Conservation (phyloP, 169 alveolate genomes). For the Plasmodium inui region DNA sequence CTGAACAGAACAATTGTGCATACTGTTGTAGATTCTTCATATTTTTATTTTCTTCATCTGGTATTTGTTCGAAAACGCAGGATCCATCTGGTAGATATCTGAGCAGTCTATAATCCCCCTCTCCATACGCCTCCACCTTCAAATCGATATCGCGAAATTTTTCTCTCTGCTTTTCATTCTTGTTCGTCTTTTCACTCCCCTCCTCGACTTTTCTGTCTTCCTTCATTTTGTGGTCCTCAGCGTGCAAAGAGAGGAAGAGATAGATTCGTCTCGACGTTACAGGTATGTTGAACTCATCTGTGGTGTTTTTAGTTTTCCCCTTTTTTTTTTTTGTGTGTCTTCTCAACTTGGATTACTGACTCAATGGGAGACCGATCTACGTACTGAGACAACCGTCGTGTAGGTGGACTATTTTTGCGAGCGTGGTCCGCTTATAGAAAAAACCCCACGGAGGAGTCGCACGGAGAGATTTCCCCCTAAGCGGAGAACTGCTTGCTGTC, state of each 20-base stretch:
- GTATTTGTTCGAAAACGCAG: slow-evolving; percentile 59
- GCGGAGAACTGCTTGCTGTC: background rate
- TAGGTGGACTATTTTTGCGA: background rate
- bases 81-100: slow-evolving; percentile 82
- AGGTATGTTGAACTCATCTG: background rate
- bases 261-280: background rate
- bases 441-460: background rate
- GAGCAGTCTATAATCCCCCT: slow-evolving; percentile 79
- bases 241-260: background rate
- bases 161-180: background rate
- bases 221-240: background rate
- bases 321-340: background rate
- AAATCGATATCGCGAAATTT: slow-evolving; percentile 16
- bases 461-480: background rate
- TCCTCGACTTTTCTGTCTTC: background rate
- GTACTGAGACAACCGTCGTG: background rate
- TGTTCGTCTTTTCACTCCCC: background rate
- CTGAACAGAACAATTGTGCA: slow-evolving; percentile 59
- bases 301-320: background rate
- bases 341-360: background rate
- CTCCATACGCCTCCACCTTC: slow-evolving; percentile 81
- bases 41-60: slow-evolving; percentile 60
- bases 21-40: slow-evolving; percentile 55
- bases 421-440: background rate
- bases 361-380: background rate